Conservation (phyloP, 2,329 filamentous ascomycete species). For the Fusarium piperis region DNA sequence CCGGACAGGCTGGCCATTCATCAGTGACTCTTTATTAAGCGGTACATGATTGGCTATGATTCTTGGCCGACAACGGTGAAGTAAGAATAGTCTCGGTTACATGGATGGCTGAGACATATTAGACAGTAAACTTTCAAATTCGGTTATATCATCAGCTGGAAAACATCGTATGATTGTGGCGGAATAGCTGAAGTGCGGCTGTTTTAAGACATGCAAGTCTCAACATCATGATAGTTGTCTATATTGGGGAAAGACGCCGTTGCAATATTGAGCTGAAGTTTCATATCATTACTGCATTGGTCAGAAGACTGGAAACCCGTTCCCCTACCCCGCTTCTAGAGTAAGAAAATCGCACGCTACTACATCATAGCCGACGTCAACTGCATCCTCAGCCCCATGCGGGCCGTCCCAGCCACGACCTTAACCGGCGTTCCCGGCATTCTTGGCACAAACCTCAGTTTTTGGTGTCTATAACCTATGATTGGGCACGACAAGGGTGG, state of each 20-base stretch:
- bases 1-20: not conserved
- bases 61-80: not conserved
- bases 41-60: not conserved
- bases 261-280: not conserved
- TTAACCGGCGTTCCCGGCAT: not conserved
- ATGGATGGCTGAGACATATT: not conserved
- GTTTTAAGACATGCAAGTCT: not conserved
- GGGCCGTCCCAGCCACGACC: not conserved
- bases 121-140: not conserved
- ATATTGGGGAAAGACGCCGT: not conserved
- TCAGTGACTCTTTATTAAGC: not conserved
- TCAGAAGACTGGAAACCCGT: not conserved
- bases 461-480: not conserved
- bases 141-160: not conserved
- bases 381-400: not conserved
- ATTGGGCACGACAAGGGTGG: not conserved
- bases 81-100: not conserved
- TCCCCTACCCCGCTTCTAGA: not conserved
- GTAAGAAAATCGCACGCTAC: not conserved
- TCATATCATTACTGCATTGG: not conserved
- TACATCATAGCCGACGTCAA: not conserved
- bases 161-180: not conserved
- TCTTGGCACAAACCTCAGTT: not conserved
- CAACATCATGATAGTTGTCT: not conserved
- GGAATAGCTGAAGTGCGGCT: not conserved